Percentiles rank a stretch among this genome's conserved stretches.
phyloP scores from a whole-genome alignment of 345 rosid genomes.

The Acer saccharum region DNA sequence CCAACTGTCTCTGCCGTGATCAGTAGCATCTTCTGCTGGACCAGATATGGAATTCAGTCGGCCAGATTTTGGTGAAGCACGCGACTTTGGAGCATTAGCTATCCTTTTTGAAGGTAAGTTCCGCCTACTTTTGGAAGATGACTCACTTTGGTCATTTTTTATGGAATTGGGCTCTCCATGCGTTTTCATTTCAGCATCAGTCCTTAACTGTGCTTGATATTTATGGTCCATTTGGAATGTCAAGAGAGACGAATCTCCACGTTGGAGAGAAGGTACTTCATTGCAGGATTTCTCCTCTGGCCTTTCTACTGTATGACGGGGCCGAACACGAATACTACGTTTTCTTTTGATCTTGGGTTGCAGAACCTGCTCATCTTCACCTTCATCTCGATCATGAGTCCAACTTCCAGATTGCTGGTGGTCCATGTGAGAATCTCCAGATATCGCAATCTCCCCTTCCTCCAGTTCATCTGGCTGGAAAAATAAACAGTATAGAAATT shows the following conservation, averaged over 20 bases:
- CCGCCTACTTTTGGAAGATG: constrained; percentile 59
- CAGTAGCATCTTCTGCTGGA: constrained; percentile 58
- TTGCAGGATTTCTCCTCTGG: constrained; percentile 54
- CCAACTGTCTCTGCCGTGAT: constrained; percentile 65
- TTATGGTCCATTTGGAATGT: constrained; percentile 62
- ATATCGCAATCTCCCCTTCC: constrained; percentile 97
- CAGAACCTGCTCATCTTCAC: constrained; percentile 96
- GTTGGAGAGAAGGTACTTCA: constrained; percentile 54
- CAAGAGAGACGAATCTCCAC: constrained; percentile 50
- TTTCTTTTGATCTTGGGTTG: constrained; percentile 96
- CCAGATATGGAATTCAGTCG: constrained; percentile 54
- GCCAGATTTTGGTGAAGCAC: constrained; percentile 68
- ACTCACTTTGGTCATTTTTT: constrained; percentile 73
- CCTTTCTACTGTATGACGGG: constrained; percentile 77
- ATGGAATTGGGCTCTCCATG: constrained; percentile 43
- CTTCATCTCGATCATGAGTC: constrained; percentile 93
- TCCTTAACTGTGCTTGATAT: constrained; percentile 63
- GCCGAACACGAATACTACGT: constrained; percentile 92
- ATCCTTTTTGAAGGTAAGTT: constrained; percentile 66
- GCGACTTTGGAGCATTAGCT: constrained; percentile 66
- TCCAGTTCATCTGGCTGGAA: constrained; percentile 88
- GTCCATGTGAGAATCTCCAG: constrained; percentile 92
- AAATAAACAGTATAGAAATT: constrained; percentile 29
- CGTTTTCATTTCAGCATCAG: constrained; percentile 43
- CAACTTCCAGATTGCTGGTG: constrained; percentile 94